Conservation (phyloP, 805 yeast genomes). For the Teunomyces atbi region DNA sequence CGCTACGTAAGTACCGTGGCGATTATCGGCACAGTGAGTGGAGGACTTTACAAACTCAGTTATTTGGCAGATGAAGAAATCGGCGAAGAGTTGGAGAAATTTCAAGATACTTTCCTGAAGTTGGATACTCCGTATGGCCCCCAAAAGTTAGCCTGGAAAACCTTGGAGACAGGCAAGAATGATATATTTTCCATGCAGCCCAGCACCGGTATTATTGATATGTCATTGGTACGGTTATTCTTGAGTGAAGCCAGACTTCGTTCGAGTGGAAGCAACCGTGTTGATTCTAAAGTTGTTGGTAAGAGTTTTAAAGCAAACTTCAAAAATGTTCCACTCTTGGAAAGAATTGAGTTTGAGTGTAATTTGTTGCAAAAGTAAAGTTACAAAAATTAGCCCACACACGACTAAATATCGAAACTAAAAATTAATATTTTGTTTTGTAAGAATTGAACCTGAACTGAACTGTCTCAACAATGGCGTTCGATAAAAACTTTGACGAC, state of each 20-base stretch:
- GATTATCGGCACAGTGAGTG: slow-evolving; percentile 27
- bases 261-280: not conserved
- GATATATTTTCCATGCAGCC: not conserved
- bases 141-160: not conserved
- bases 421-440: not conserved
- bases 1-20: slow-evolving; percentile 7
- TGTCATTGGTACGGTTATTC: not conserved
- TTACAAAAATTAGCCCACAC: not conserved
- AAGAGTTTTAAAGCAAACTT: not conserved
- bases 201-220: not conserved
- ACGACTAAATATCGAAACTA: slow-evolving; percentile 2
- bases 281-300: not conserved
- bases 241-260: not conserved
- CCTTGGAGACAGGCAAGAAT: not conserved
- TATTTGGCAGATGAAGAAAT: not conserved
- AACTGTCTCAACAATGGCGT: not conserved
- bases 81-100: not conserved
- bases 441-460: not conserved
- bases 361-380: not conserved
- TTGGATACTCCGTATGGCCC: not conserved
- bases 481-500: slow-evolving; percentile 23
- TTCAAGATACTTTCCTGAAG: not conserved
- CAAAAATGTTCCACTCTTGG: not conserved
- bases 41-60: slow-evolving; percentile 21
- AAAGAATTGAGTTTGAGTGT: not conserved